Evolutionary conservation across 441 rosid species (phyloP), one percentile per base, ranked within the genome.

Genomic region (Metrosideros polymorpha): DNA sequence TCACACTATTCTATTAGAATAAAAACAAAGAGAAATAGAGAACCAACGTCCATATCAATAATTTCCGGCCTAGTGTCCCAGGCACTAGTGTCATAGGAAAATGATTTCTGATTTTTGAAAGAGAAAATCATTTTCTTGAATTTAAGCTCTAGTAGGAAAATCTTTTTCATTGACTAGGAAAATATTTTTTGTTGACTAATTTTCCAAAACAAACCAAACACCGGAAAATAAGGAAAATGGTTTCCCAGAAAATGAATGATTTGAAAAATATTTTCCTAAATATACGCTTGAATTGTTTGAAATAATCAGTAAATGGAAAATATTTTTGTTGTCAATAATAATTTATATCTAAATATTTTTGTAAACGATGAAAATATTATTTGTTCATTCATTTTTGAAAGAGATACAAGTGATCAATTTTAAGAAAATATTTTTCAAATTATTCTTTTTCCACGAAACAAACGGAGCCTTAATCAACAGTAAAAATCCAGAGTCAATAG

Each of bases 221-320:
- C n/a, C n/a, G n/a, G n/a, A n/a, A n/a, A n/a, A n/a, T n/a, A n/a
- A n/a, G n/a, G n/a, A n/a, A n/a, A n/a, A n/a, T n/a, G n/a, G n/a
- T 54, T 54, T 54, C 9, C 22, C 24, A 22, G 13, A 54, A 54
- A 56, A 56, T 57, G 32, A 13, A 57, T n/a, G 12, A 57, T 57
- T 57, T 57, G 4, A 14, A 13, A n/a, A 57, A 6, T 3, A n/a
- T n/a, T n/a, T 6, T n/a, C 3, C 18, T 57, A 57, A 57, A n/a
- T n/a, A 57, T 12, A 2, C 2, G 1, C 1, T n/a, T 3, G 7
- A n/a, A n/a, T n/a, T 1, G 4, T 6, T 57, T 57, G 4, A 57
- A 57, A 13, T 57, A 13, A 57, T 57, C n/a, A n/a, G 32, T 57
- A 3, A n/a, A 57, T 57, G 6, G 6, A 0, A 57, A 12, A n/a